Base-by-base conservation (phyloP, 768 basidiomycete genomes). In the Lactarius deliciosus region DNA sequence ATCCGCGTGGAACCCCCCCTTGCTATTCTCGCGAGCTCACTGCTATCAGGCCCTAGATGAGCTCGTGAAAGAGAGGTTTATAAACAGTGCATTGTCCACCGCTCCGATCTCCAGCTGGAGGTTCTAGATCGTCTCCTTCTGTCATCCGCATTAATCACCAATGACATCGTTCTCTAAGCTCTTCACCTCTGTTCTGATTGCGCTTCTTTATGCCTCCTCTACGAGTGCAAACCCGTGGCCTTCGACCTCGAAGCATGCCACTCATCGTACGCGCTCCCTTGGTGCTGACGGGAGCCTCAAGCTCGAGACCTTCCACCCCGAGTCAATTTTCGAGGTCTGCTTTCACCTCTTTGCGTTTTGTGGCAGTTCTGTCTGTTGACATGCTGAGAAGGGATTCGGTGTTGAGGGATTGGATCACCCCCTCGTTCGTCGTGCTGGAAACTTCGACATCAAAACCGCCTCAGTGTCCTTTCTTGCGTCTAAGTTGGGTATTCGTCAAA, bases 261-360 rank as follows among this genome's bases (percentile, higher is more conserved):
- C 71, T 30, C 69, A 71, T 64, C 69, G 70, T 25, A 60, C 64
- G 25, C 73, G 73, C 59, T 41, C 67, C 20, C 41, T 74, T 36
- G 66, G 64, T 55, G 55, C 69, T 2, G 66, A 66, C 58, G 38
- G 53, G 6, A 28, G 11, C 28, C 57, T 74, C 38, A 61, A 63
- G 60, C 55, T 74, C n/a, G 70, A 72, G 69, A 69, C 66, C 32
- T 75, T 71, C 70, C 73, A 74, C 63, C 73, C 73, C 13, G 71
- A 73, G 69, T 71, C 75, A 16, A 65, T 69, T 5, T 71, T 70
- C 61, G 73, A 74, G 70, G 74, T 73, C 38, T 32, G 69, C 22
- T 40, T 25, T 11, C 18, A n/a, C 5, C 57, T 40, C 43, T 38
- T 20, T 57, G 8, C 11, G 18, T 20, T 8, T n/a, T 20, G 6